Evolutionary conservation across 2,329 filamentous ascomycete species (phyloP).

Genomic region (Fusarium miscanthi): DNA sequence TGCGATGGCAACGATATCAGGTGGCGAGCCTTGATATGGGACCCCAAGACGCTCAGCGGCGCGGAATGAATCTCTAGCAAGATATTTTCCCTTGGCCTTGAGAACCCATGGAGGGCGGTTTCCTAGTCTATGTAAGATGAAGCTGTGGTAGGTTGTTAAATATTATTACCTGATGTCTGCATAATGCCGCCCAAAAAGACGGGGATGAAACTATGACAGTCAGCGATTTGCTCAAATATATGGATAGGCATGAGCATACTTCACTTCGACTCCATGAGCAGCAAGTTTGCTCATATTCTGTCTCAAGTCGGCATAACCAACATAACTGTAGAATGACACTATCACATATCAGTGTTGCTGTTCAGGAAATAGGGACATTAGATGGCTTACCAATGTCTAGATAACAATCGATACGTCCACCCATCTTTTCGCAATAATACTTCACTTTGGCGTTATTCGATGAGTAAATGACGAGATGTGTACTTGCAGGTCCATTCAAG

Average conservation of each 20-base stretch:
- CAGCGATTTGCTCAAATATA: background rate
- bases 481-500: background rate
- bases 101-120: conserved; percentile 81
- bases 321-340: conserved; percentile 75
- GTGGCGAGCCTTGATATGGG: conserved; percentile 51
- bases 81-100: conserved; percentile 73
- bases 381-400: conserved; percentile 69
- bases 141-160: background rate
- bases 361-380: background rate
- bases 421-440: conserved; percentile 55
- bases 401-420: conserved; percentile 72
- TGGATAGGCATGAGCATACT: conserved; percentile 60
- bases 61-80: conserved; percentile 55
- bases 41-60: conserved; percentile 54
- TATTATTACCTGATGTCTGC: conserved; percentile 61
- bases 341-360: conserved; percentile 2
- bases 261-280: conserved; percentile 70
- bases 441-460: background rate
- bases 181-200: conserved; percentile 78
- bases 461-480: background rate
- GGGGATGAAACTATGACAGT: conserved; percentile 69
- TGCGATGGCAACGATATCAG: conserved; percentile 56
- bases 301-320: conserved; percentile 67
- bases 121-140: conserved; percentile 55
- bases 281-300: conserved; percentile 65